A percentile compares a stretch with the other conserved stretches of the same genome.
phyloP scores from a whole-genome alignment of 2,329 filamentous ascomycete genomes.

The Eutypa lata region DNA sequence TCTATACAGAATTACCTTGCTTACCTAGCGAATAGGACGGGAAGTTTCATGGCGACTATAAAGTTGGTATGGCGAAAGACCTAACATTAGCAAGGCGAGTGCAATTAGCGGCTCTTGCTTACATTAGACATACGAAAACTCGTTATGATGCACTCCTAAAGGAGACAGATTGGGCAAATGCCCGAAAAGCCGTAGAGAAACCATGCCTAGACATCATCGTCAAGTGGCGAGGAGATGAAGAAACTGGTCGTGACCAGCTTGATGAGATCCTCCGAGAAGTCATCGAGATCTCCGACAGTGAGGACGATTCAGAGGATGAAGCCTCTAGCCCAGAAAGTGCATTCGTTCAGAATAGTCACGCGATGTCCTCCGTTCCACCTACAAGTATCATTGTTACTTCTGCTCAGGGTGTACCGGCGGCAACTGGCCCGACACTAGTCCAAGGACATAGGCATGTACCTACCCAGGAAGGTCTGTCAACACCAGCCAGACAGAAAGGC shows the following conservation, averaged over 20 bases:
- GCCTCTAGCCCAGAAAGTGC: slow-evolving; percentile 16
- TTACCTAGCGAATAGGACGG: slow-evolving; percentile 38
- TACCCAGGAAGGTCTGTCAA: slow-evolving; percentile 10
- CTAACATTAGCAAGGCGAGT: slow-evolving; percentile 59
- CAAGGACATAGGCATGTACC: slow-evolving; percentile 11
- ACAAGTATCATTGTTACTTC: slow-evolving; percentile 7
- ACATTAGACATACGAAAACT: slow-evolving; percentile 65
- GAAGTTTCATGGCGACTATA: slow-evolving; percentile 49
- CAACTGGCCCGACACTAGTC: slow-evolving; percentile 1
- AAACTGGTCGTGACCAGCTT: slow-evolving; percentile 64
- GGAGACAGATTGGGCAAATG: slow-evolving; percentile 57
- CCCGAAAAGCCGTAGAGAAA: slow-evolving; percentile 58
- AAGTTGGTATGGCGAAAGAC: slow-evolving; percentile 55
- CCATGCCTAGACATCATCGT: slow-evolving; percentile 63
- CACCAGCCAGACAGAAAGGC: slow-evolving; percentile 19
- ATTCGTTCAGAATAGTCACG: slow-evolving; percentile 7
- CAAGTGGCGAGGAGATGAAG: slow-evolving; percentile 71
- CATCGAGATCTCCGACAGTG: slow-evolving; percentile 62
- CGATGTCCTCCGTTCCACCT: slow-evolving; percentile 7
- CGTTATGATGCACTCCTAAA: slow-evolving; percentile 60
- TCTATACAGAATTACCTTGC: not conserved
- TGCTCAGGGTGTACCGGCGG: slow-evolving; percentile 1
- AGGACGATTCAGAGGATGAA: slow-evolving; percentile 39
- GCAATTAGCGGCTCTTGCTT: slow-evolving; percentile 62
- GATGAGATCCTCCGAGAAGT: slow-evolving; percentile 66